Base-by-base conservation (phyloP, 331 rosid species). In the Stylosanthes scabra region DNA sequence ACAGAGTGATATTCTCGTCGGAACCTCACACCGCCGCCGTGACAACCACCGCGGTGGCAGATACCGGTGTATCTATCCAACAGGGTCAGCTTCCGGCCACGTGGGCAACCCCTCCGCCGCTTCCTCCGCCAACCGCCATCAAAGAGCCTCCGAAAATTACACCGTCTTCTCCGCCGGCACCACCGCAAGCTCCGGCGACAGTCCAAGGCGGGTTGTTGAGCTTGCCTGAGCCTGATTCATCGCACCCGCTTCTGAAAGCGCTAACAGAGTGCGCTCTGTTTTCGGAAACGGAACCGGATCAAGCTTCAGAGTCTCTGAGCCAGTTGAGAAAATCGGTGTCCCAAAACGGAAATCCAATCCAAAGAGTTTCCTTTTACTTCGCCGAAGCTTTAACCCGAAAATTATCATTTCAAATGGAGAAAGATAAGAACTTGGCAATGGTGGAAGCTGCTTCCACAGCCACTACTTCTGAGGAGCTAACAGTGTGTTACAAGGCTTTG, bases 281-380 rank as follows among this genome's bases (percentile, higher is more conserved):
- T 0, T 37, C 77, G 0, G 90, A 92, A 59, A 74, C 85, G 14
- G 83, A 86, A 63, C 92, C 96, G 1, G 90, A 86, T 76, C 88
- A 84, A 5, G 97, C 97, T 0, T 61, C 68, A 7, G 89, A 91
- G 49, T 77, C 86, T 3, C 84, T 95, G 13, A 63, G 80, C 45
- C 86, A 80, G 14, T 82, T 95, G 3, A 65, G 74, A 2, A 93
- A 92, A 63, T 86, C 86, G 5, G 77, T 72, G 16, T 88, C 92
- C 6, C 97, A 88, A 52, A 88, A 80, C 8, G 99, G 99, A 49
- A 93, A 83, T 85, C 97, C 97, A n/a, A 83, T 72, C 2, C 93
- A 95, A 57, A 71, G 99, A 40, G 91, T 92, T 0, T 81, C 87
- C 3, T 92, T 72, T 62, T 83, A 88, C 85, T 95, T 95, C 83